These are phyloP conservation scores for Ogataea philodendri DNA, from an alignment of 805 yeast species.

Conservation along the genomic window DNA sequence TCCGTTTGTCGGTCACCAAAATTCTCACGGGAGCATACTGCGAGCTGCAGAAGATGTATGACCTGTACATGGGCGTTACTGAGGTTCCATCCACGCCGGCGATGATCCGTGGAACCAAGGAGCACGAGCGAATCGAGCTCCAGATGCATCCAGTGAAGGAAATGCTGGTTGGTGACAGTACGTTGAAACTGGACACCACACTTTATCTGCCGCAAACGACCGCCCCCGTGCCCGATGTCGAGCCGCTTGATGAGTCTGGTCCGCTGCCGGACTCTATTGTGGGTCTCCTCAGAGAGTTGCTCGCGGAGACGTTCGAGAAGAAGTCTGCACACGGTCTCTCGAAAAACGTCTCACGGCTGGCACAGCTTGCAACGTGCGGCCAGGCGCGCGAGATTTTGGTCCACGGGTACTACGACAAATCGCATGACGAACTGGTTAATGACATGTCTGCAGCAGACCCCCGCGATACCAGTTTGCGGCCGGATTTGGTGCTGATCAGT, in stretches of 20 bases:
- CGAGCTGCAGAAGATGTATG: constrained; percentile 57
- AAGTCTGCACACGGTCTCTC: constrained; percentile 37
- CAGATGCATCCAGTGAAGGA: constrained; percentile 40
- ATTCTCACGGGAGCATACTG: constrained; percentile 64
- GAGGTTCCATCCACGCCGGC: constrained; percentile 34
- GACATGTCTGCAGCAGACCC: too few relatives aligned
- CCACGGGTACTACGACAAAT: constrained; percentile 48
- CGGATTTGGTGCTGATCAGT: constrained; percentile 47
- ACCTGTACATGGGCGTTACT: constrained; percentile 41
- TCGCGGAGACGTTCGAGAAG: neutral
- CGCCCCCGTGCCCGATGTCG: constrained; percentile 1
- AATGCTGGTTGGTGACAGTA: constrained; percentile 8
- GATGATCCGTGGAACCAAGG: constrained; percentile 45
- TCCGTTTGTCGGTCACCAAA: constrained; percentile 57
- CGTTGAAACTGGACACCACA: constrained; percentile 10
- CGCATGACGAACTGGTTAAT: too few relatives aligned
- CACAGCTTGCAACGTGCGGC: constrained; percentile 43
- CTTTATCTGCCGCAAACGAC: constrained; percentile 8
- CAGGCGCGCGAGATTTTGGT: constrained; percentile 62
- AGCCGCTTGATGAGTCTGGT: neutral
- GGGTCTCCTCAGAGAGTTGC: neutral
- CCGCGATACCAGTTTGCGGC: too few relatives aligned
- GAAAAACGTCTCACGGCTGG: constrained; percentile 41
- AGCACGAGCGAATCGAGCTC: constrained; percentile 49
- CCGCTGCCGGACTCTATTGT: constrained; percentile 2